These are phyloP conservation scores for Phytophthora idaei DNA, from an alignment of 352 stramenopile species.

Conservation along the genomic window DNA sequence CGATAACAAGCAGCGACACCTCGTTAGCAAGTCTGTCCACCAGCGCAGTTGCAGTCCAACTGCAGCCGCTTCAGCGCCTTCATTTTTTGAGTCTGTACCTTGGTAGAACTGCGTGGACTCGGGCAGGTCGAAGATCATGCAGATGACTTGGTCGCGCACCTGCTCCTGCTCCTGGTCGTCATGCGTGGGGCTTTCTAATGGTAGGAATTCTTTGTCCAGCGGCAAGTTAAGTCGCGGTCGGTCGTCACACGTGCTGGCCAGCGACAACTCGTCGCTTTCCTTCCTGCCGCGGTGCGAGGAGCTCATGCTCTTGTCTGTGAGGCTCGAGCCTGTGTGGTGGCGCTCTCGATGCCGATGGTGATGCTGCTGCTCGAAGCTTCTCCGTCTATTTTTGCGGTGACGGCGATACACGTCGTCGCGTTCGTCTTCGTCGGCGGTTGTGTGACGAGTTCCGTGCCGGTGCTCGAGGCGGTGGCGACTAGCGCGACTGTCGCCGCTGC, in stretches of 20 bases:
- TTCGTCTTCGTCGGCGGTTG: constrained; percentile 6
- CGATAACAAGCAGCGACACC: constrained; percentile 17
- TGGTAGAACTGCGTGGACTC: constrained; percentile 76
- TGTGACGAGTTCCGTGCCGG: constrained; percentile 1
- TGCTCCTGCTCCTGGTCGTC: constrained; percentile 49
- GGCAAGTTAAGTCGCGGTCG: constrained; percentile 41
- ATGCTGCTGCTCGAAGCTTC: constrained; percentile 14
- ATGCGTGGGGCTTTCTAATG: constrained; percentile 30
- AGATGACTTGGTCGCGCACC: constrained; percentile 83
- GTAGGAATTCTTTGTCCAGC: constrained; percentile 54
- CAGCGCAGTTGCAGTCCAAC: constrained; percentile 1
- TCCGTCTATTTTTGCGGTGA: constrained; percentile 31
- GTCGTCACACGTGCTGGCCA: constrained; percentile 28
- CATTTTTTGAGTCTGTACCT: constrained; percentile 41
- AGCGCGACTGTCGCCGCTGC: constrained; percentile 20
- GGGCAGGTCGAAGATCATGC: constrained; percentile 86
- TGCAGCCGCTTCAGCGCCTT: constrained; percentile 6
- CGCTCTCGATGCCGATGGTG: constrained; percentile 10
- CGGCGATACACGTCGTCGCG: constrained; percentile 25
- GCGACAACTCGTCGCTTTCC: constrained; percentile 35
- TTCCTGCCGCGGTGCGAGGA: constrained; percentile 32
- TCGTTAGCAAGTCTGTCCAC: constrained; percentile 23
- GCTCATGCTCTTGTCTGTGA: constrained; percentile 32
- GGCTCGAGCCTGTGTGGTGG: constrained; percentile 25
- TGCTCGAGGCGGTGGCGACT: constrained; percentile 1